These are phyloP conservation scores for Endoconidiophora polonica DNA, from an alignment of 2,329 filamentous ascomycete species.

Conservation along the genomic window DNA sequence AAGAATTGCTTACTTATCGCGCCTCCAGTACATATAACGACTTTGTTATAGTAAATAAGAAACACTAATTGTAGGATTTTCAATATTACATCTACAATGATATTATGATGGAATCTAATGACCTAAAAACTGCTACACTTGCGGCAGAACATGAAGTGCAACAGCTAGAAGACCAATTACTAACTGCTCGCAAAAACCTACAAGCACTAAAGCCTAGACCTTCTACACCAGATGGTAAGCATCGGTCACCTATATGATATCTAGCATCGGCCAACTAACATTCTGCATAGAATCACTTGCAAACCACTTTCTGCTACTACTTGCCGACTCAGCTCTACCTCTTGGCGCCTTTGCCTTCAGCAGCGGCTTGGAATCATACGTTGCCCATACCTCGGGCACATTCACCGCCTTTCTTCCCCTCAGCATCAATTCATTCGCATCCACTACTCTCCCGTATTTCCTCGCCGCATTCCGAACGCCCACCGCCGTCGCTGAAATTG, in stretches of 20 bases:
- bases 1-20: too few relatives aligned
- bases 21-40: too few relatives aligned
- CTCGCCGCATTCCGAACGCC: conserved; percentile 48
- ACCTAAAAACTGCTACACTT: background rate
- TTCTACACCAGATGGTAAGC: too few relatives aligned
- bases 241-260: background rate
- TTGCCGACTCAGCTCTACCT: conserved; percentile 67
- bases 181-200: background rate
- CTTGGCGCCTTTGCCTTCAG: conserved; percentile 79
- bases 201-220: background rate
- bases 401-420: conserved; percentile 53
- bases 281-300: conserved; percentile 13
- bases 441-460: conserved; percentile 58
- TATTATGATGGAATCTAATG: too few relatives aligned
- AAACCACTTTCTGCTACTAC: conserved; percentile 55
- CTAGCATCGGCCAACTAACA: too few relatives aligned
- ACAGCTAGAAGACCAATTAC: conserved; percentile 6
- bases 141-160: conserved; percentile 8
- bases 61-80: too few relatives aligned
- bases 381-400: conserved; percentile 43
- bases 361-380: conserved; percentile 66
- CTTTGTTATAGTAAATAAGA: too few relatives aligned
- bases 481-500: conserved; percentile 35
- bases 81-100: too few relatives aligned
- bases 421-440: conserved; percentile 54